Conservation (phyloP, 2,329 filamentous ascomycete species). For the Fusarium sp. region DNA sequence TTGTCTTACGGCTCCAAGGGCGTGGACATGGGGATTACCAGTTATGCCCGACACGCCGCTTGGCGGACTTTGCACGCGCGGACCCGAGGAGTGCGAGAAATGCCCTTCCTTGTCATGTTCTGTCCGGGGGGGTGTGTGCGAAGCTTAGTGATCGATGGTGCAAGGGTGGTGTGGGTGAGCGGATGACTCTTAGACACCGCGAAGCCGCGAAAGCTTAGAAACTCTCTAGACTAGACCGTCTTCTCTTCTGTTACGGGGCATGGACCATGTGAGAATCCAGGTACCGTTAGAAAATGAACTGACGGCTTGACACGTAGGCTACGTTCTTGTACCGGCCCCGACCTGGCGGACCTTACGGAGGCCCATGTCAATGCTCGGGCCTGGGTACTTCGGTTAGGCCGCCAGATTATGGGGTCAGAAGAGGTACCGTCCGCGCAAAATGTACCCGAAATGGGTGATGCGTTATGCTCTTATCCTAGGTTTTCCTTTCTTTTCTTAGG, state of each 20-base stretch:
- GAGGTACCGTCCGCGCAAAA: slow-evolving; percentile 27
- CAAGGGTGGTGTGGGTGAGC: slow-evolving; percentile 18
- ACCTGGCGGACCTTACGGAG: slow-evolving; percentile 11
- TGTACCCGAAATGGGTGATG: slow-evolving; percentile 28
- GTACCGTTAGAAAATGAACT: background rate
- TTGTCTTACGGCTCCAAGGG: slow-evolving; percentile 32
- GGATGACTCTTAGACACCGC: slow-evolving; percentile 39
- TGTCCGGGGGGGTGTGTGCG: slow-evolving; percentile 28
- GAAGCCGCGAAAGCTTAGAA: slow-evolving; percentile 39
- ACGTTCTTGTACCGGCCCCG: slow-evolving; percentile 16
- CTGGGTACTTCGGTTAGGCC: slow-evolving; percentile 37
- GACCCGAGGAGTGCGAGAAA: slow-evolving; percentile 48
- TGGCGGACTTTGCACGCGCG: slow-evolving; percentile 51
- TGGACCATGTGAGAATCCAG: background rate
- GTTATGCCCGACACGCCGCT: slow-evolving; percentile 46
- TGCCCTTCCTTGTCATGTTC: slow-evolving; percentile 10
- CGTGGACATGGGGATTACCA: slow-evolving; percentile 41
- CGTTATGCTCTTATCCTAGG: slow-evolving; percentile 18
- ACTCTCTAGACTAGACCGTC: background rate
- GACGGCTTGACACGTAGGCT: slow-evolving; percentile 6
- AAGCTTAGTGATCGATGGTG: slow-evolving; percentile 33
- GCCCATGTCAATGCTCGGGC: slow-evolving; percentile 30
- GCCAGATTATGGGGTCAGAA: background rate
- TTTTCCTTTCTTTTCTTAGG: background rate
- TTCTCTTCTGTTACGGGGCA: slow-evolving; percentile 7